Evolutionary conservation across 1,284 basidiomycete species (phyloP).

Genomic region (Apiotrichum montevideense): DNA sequence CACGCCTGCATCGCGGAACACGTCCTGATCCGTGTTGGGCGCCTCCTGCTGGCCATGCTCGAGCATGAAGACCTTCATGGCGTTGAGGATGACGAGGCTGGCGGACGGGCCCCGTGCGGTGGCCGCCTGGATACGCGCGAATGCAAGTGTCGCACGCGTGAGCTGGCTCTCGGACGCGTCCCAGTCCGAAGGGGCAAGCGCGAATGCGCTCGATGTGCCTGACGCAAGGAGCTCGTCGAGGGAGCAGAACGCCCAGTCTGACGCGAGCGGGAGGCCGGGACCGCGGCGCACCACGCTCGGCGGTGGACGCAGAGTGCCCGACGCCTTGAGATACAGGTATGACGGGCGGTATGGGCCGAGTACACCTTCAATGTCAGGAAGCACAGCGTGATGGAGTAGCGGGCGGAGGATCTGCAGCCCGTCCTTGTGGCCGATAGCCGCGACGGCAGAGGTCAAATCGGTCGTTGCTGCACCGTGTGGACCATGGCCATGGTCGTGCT

Average conservation of each 20-base stretch:
- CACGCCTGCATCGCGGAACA: slow-evolving; percentile 53
- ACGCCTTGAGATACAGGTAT: slow-evolving; percentile 45
- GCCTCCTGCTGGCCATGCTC: slow-evolving; percentile 55
- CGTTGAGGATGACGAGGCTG: slow-evolving; percentile 55
- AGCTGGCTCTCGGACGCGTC: slow-evolving; percentile 73
- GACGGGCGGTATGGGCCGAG: slow-evolving; percentile 38
- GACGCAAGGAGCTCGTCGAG: slow-evolving; percentile 77
- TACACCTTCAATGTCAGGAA: slow-evolving; percentile 36
- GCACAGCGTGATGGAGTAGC: slow-evolving; percentile 44
- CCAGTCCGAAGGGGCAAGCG: slow-evolving; percentile 64
- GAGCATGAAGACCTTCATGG: slow-evolving; percentile 93
- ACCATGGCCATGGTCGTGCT: not conserved
- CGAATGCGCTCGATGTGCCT: slow-evolving; percentile 65
- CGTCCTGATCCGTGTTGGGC: slow-evolving; percentile 51
- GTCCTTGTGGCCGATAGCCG: slow-evolving; percentile 30
- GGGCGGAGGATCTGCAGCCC: slow-evolving; percentile 45
- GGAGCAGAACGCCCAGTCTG: slow-evolving; percentile 68
- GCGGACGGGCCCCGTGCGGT: not conserved
- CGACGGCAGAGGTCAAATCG: slow-evolving; percentile 3
- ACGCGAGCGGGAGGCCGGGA: slow-evolving; percentile 58
- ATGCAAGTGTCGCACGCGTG: slow-evolving; percentile 59
- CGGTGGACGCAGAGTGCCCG: slow-evolving; percentile 42
- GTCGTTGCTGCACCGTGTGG: not conserved
- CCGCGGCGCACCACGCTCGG: not conserved
- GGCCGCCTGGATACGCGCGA: slow-evolving; percentile 43